Conservation (phyloP, 176 grass and related monocot genomes). For the Carex kokanica region DNA sequence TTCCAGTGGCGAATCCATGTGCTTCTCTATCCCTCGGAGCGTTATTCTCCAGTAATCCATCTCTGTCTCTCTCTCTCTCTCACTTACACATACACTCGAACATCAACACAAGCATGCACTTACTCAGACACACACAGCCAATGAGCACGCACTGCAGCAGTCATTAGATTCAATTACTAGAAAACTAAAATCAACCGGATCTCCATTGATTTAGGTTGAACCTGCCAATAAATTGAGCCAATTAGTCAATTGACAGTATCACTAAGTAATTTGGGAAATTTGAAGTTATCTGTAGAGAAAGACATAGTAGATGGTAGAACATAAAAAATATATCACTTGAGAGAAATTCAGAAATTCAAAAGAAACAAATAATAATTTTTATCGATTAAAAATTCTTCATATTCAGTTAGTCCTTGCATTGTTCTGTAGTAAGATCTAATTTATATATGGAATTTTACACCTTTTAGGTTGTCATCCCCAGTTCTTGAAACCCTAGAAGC, state of each 20-base stretch:
- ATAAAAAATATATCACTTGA: not conserved
- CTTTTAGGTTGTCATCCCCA: conserved; percentile 33
- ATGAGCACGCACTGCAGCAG: not conserved
- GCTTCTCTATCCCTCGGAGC: conserved; percentile 9
- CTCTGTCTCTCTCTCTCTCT: not conserved
- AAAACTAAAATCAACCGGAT: not conserved
- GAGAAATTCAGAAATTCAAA: not conserved
- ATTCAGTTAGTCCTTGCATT: not conserved
- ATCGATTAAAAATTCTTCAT: not conserved
- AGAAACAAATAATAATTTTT: not conserved
- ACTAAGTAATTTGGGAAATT: not conserved
- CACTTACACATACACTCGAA: not conserved
- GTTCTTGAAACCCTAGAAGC: conserved; percentile 38
- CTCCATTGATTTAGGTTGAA: not conserved
- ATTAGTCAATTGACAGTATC: not conserved
- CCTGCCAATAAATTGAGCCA: not conserved
- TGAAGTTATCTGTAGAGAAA: not conserved
- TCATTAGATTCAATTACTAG: not conserved
- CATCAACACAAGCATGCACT: too few species aligned
- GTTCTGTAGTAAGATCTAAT: not conserved
- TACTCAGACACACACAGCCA: too few species aligned
- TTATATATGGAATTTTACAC: not conserved
- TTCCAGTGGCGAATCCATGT: conserved; percentile 12
- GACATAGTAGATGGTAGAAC: not conserved
- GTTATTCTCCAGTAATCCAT: not conserved